Percentiles rank a stretch among this genome's conserved stretches.
phyloP scores from a whole-genome alignment of 768 basidiomycete species.

The Kwoniella bestiolae region DNA sequence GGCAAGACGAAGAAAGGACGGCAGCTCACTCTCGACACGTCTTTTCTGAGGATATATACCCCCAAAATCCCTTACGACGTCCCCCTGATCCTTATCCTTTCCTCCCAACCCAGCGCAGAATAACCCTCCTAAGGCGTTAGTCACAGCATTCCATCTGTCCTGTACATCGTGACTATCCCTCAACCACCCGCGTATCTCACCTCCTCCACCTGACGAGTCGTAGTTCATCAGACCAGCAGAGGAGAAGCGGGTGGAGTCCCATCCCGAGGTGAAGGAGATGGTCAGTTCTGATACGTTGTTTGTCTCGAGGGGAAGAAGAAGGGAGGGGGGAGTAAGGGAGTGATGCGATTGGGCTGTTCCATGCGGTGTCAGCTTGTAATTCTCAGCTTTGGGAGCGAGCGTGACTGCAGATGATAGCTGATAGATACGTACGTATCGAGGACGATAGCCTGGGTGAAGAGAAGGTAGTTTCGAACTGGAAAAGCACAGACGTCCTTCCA shows the following conservation, averaged over 20 bases:
- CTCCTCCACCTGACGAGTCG: slow-evolving; percentile 77
- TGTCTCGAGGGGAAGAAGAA: slow-evolving; percentile 83
- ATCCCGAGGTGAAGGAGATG: slow-evolving; percentile 87
- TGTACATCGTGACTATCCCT: slow-evolving; percentile 60
- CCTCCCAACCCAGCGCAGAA: slow-evolving; percentile 91
- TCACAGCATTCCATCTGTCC: slow-evolving; percentile 73
- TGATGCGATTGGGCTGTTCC: slow-evolving; percentile 66
- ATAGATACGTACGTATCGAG: slow-evolving; percentile 61
- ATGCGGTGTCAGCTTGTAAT: neutral
- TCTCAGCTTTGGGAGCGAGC: neutral
- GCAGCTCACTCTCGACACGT: slow-evolving; percentile 29
- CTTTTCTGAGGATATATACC: slow-evolving; percentile 36
- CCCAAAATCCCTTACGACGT: slow-evolving; percentile 42
- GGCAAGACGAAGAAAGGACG: too few species aligned
- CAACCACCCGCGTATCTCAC: slow-evolving; percentile 92
- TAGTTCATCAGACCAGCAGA: slow-evolving; percentile 68
- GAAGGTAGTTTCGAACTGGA: slow-evolving; percentile 71
- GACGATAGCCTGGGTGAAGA: slow-evolving; percentile 43
- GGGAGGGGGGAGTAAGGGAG: slow-evolving; percentile 78
- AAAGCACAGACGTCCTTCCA: slow-evolving; percentile 78
- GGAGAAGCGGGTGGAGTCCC: slow-evolving; percentile 85
- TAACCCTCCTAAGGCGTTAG: slow-evolving; percentile 86
- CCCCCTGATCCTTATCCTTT: slow-evolving; percentile 29
- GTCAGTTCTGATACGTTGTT: slow-evolving; percentile 87
- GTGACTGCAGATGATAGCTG: neutral